Base-by-base conservation (phyloP, 176 grass and related monocot genomes). In the Oryza glumipatula region DNA sequence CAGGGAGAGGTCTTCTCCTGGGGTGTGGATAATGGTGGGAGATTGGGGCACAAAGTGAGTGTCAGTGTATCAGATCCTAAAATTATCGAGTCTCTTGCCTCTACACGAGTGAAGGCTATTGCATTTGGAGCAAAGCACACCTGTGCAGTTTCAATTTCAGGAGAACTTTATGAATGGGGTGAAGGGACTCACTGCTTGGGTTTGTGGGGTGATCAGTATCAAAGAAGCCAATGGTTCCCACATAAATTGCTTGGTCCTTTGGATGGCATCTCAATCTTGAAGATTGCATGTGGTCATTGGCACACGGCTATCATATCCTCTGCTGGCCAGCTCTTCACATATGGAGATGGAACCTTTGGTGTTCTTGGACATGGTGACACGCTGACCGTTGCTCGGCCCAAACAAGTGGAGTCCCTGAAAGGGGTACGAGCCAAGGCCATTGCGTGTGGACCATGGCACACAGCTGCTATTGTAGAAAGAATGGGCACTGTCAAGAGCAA, bases 371-470 rank as follows among this genome's bases (percentile, higher is more conserved):
- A 99, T 84, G 96, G 96, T n/a, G 76, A 94, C 85, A 82, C 76
- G 0, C 24, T 43, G 26, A 91, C 84, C 78, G 17, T 99, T 79
- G 35, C 84, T 79, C 90, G 33, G 6, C 96, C 94, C 5, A 99
- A 91, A 89, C 83, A 92, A 83, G 96, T 99, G 11, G 84, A 92
- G 77, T 94, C 91, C 67, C 88, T 99, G 14, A 96, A 94, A 84
- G 96, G 96, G 39, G 68, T 88, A 69, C 90, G 89, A 91, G 68
- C 88, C 63, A 96, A 96, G 85, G 93, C 84, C 6, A 84, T 92
- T 8, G 90, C 96, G 76, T 99, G 96, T 82, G 96, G 96, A 65
- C 96, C 91, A 76, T 99, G 93, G 93, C 96, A 96, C 78, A 96
- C 94, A 54, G 91, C 96, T 76, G 93, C 96, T 70, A 88, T 99